A percentile compares a stretch with the other conserved stretches of the same genome.
Conservation (phyloP, 2,329 filamentous ascomycete genomes). For the Calycina herbarum region DNA sequence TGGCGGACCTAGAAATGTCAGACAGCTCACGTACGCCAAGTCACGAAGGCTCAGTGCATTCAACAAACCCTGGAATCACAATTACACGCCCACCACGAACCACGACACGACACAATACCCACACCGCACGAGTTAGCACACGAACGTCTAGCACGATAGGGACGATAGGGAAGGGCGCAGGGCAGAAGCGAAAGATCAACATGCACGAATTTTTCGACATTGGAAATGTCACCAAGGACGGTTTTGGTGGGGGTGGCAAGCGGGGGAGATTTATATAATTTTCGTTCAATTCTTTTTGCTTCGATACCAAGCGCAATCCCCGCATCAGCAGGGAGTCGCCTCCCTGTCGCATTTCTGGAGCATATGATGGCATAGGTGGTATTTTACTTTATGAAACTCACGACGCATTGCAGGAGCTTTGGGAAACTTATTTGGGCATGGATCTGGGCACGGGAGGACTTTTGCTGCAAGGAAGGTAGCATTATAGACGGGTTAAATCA, state of each 20-base stretch:
- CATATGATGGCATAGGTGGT: constrained; percentile 17
- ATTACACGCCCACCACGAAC: constrained; percentile 33
- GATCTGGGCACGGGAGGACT: not conserved
- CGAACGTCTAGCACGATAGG: constrained; percentile 24
- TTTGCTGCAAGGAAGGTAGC: constrained; percentile 13
- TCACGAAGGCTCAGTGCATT: constrained; percentile 32
- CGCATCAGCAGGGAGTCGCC: not conserved
- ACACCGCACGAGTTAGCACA: constrained; percentile 24
- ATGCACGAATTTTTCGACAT: constrained; percentile 76
- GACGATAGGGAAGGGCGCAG: constrained; percentile 60
- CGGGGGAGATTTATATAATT: constrained; percentile 37
- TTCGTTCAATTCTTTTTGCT: constrained; percentile 10
- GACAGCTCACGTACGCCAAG: constrained; percentile 43
- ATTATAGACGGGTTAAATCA: constrained; percentile 16
- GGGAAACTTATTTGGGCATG: constrained; percentile 7
- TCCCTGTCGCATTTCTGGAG: constrained; percentile 6
- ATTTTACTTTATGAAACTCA: constrained; percentile 18
- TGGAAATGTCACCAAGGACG: constrained; percentile 63
- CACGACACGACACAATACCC: constrained; percentile 33
- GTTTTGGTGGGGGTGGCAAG: constrained; percentile 39
- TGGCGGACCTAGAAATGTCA: constrained; percentile 61
- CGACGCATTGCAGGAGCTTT: constrained; percentile 22
- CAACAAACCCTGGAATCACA: constrained; percentile 29
- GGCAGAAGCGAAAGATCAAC: constrained; percentile 72
- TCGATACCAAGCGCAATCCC: constrained; percentile 16